These are phyloP conservation scores for Ascochyta pisi DNA, from an alignment of 2,329 filamentous ascomycete genomes.

Conservation along the genomic window DNA sequence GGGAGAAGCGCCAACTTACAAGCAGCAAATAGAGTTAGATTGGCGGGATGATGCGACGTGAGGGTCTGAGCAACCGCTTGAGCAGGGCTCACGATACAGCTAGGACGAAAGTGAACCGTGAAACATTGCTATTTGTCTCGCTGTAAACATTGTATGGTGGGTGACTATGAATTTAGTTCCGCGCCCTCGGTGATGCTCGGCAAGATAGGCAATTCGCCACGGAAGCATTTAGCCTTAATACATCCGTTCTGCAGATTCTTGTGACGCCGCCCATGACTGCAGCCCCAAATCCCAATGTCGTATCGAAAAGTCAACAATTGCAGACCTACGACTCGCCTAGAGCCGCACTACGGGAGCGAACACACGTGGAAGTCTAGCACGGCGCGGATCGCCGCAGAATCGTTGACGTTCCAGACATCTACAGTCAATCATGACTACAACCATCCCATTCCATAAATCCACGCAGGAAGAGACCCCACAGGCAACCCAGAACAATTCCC, in stretches of 20 bases:
- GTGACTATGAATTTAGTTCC: background rate
- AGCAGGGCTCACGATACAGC: background rate
- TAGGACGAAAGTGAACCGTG: background rate
- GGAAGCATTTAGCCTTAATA: background rate
- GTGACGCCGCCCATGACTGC: background rate
- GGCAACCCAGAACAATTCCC: no score
- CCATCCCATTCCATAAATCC: background rate
- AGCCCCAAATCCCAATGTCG: background rate
- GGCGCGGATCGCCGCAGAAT: background rate
- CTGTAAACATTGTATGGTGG: background rate
- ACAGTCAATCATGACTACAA: background rate
- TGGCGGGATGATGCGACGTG: conserved; percentile 7
- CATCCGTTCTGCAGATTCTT: background rate
- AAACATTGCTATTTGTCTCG: background rate
- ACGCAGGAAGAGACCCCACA: no score
- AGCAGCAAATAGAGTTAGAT: background rate
- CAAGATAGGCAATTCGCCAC: background rate
- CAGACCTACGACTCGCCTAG: background rate
- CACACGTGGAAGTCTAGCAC: conserved; percentile 5
- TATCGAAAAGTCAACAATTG: background rate
- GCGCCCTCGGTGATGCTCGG: conserved; percentile 3
- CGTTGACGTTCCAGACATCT: background rate
- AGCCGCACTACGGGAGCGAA: conserved; percentile 8
- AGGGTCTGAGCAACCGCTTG: background rate
- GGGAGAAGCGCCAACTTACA: background rate